A percentile compares a stretch with the other conserved stretches of the same genome.
Evolutionary conservation across 192 early-diverging fungal genomes (phyloP).

Genomic region (Chytriomyces sp.): DNA sequence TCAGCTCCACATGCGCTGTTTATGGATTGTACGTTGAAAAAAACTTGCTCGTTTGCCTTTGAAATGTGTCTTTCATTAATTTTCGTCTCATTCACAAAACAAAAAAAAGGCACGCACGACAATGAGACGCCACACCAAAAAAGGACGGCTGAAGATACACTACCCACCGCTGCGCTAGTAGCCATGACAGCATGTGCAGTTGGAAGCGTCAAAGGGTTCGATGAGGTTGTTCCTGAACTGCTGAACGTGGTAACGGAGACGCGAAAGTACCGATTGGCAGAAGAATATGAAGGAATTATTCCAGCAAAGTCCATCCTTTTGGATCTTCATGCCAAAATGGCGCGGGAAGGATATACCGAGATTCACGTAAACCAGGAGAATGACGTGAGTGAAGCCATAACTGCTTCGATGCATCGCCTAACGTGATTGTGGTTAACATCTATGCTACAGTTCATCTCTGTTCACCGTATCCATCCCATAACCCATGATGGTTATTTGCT

Average conservation of each 20-base stretch:
- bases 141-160: conserved; percentile 84
- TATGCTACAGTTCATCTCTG: conserved; percentile 74
- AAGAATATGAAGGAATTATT: conserved; percentile 62
- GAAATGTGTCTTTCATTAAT: background rate
- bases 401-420: background rate
- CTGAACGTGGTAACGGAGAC: conserved; percentile 89
- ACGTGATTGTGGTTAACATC: background rate
- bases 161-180: conserved; percentile 89
- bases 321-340: conserved; percentile 80
- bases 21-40: conserved; percentile 84
- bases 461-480: conserved; percentile 90
- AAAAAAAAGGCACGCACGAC: conserved; percentile 85
- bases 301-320: conserved; percentile 71
- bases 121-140: conserved; percentile 96
- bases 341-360: conserved; percentile 82
- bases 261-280: conserved; percentile 73
- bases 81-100: background rate
- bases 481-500: conserved; percentile 91
- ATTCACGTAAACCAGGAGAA: conserved; percentile 96
- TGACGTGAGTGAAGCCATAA: conserved; percentile 58
- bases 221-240: conserved; percentile 87
- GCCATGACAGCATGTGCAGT: conserved; percentile 89
- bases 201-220: conserved; percentile 97
- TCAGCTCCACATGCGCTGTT: conserved; percentile 91
- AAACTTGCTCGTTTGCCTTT: background rate